Base-by-base conservation (phyloP, 768 basidiomycete genomes). In the Tulasnella sp. region DNA sequence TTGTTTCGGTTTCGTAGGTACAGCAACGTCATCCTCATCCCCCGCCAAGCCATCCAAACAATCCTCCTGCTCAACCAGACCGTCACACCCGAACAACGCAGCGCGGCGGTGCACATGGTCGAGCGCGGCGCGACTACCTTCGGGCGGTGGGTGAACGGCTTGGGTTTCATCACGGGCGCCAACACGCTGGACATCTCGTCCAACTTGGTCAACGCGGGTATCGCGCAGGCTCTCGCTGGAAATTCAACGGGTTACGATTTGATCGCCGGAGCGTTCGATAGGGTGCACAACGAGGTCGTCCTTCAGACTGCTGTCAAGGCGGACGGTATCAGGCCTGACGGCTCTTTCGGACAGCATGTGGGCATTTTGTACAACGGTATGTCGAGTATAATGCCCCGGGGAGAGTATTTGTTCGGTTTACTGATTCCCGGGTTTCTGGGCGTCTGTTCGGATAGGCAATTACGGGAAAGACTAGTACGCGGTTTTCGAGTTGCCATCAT, bases 301-400 rank as follows among this genome's bases (percentile, higher is more conserved):
- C 85, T 93, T 24, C 84, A 88, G 74, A 86, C 89, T 77, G 86
- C 83, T 0, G 80, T 87, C 24, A 86, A 85, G 80, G 88, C 87
- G 24, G 92, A 94, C 82, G 92, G 92, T 8, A 92, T 93, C 40
- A 82, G 87, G n/a, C 83, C 84, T 0, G 88, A 88, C 80, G 87
- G 87, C 4, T 85, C 84, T 73, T 88, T 87, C 80, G 81, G 82
- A 40, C 86, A 93, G 83, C 92, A 93, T 83, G 84, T 83, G n/a
- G 92, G 92, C 27, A 86, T 92, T n/a, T 83, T 92, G 8, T 93
- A 92, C 82, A 92, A 90, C 74, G 92, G 84, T 62, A 18, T 40
- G 39, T 40, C 10, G 3, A 10, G 39, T 10, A 10, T 4, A 40
- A 3, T 40, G 10, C 3, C 3, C 5, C 39, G 39, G 10, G 39